A percentile compares a stretch with the other conserved stretches of the same genome.
Evolutionary conservation across 805 yeast genomes (phyloP).

Genomic region (Brettanomyces naardenensis): DNA sequence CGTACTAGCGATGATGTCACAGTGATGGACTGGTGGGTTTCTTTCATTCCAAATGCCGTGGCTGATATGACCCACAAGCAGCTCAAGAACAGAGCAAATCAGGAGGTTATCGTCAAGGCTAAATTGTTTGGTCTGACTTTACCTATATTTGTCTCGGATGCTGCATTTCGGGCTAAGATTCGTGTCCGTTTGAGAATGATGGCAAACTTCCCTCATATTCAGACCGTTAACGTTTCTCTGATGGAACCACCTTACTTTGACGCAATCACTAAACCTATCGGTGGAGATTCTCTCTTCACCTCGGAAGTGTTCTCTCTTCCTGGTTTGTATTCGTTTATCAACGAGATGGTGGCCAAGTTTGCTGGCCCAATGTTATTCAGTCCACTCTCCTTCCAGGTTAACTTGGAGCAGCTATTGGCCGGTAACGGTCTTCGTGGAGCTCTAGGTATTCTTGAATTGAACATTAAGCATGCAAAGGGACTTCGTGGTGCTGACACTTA

Average conservation of each 20-base stretch:
- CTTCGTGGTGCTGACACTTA: constrained; percentile 61
- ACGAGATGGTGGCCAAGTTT: constrained; percentile 78
- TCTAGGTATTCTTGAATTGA: constrained; percentile 75
- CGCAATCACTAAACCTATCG: constrained; percentile 60
- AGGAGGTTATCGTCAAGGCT: constrained; percentile 68
- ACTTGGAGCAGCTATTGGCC: constrained; percentile 81
- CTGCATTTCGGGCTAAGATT: constrained; percentile 65
- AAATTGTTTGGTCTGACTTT: constrained; percentile 75
- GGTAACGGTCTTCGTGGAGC: constrained; percentile 77
- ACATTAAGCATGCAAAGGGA: constrained; percentile 56
- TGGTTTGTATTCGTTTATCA: constrained; percentile 74
- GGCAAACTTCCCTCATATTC: constrained; percentile 86
- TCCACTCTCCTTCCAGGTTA: constrained; percentile 90
- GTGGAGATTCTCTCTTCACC: constrained; percentile 77
- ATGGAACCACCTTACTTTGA: constrained; percentile 86
- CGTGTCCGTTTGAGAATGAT: constrained; percentile 86
- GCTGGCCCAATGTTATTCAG: constrained; percentile 82
- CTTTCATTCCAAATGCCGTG: constrained; percentile 85
- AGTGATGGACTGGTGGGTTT: constrained; percentile 95
- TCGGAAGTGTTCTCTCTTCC: constrained; percentile 87
- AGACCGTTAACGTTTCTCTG: constrained; percentile 79
- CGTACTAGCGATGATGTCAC: constrained; percentile 90
- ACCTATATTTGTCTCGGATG: constrained; percentile 74
- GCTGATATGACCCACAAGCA: constrained; percentile 84
- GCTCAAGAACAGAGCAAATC: constrained; percentile 75